A percentile compares a stretch with the other conserved stretches of the same genome.
phyloP scores from a whole-genome alignment of 139 green algal species.

The Trebouxia sp. region DNA sequence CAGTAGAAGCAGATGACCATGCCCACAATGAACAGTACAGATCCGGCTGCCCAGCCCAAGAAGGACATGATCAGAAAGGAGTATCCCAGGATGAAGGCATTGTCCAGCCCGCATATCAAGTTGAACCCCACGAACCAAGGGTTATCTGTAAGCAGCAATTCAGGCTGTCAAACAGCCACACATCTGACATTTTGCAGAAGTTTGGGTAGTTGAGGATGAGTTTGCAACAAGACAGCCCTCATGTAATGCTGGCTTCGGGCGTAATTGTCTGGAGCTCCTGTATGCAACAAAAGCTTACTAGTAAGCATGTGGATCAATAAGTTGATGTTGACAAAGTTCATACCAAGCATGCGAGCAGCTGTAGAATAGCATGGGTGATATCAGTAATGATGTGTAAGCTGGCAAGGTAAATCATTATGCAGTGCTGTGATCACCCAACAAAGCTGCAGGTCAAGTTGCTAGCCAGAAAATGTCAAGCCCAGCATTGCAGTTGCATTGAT shows the following conservation, averaged over 20 bases:
- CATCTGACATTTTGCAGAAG: background rate
- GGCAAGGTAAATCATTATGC: no score
- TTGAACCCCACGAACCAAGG: background rate
- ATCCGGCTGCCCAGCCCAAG: conserved; percentile 3
- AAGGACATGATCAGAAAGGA: conserved; percentile 4
- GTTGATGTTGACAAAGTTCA: no score
- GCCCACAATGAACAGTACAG: background rate
- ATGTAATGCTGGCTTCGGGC: background rate
- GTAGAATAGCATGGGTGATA: no score
- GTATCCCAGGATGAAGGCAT: conserved; percentile 13
- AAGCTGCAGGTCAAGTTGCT: background rate
- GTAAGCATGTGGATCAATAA: no score
- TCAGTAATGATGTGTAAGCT: no score
- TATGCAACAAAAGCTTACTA: no score
- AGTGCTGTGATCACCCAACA: no score
- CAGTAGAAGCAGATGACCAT: conserved; percentile 16
- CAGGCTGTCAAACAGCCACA: no score
- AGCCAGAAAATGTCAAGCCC: background rate
- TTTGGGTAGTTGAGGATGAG: background rate
- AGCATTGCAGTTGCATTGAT: background rate
- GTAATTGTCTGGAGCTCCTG: no score
- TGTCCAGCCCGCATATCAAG: background rate
- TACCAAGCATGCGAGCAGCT: no score
- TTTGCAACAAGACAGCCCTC: background rate
- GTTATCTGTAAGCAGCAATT: background rate